phyloP scores from a whole-genome alignment of 1,284 basidiomycete species.

The Xerocomus amazonicus region DNA sequence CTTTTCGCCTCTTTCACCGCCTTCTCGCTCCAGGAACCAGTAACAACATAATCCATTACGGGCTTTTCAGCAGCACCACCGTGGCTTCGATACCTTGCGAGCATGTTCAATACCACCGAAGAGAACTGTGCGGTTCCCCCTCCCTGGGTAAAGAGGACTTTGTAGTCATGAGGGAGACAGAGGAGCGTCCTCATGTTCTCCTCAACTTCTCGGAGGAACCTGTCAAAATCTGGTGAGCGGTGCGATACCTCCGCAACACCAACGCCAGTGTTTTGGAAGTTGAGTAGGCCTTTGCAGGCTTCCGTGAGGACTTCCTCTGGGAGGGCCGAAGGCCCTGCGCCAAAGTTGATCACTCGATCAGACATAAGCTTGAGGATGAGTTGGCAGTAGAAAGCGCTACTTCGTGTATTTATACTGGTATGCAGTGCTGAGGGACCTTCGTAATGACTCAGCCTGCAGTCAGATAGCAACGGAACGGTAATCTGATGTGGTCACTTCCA shows the following conservation, averaged over 20 bases:
- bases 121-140: conserved; percentile 91
- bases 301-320: conserved; percentile 80
- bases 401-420: too few species aligned
- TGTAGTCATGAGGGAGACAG: conserved; percentile 78
- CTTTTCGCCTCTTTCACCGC: conserved; percentile 79
- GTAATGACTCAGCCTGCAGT: too few species aligned
- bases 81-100: conserved; percentile 72
- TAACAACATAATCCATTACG: conserved; percentile 83
- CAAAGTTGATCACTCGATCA: conserved; percentile 76
- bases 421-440: too few species aligned
- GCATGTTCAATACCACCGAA: conserved; percentile 83
- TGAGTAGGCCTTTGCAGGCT: conserved; percentile 74
- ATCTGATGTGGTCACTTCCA: too few species aligned
- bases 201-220: conserved; percentile 68
- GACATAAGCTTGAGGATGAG: conserved; percentile 17
- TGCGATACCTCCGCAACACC: conserved; percentile 94
- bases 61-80: conserved; percentile 58
- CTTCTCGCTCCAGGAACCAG: conserved; percentile 89
- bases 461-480: too few species aligned
- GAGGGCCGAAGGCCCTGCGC: conserved; percentile 87
- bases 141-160: conserved; percentile 88
- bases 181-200: conserved; percentile 71
- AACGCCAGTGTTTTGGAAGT: conserved; percentile 87
- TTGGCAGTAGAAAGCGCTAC: neutral
- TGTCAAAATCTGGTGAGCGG: conserved; percentile 83